Base-by-base conservation (phyloP, 306 rosid species). In the Cicer pinnatifidum region DNA sequence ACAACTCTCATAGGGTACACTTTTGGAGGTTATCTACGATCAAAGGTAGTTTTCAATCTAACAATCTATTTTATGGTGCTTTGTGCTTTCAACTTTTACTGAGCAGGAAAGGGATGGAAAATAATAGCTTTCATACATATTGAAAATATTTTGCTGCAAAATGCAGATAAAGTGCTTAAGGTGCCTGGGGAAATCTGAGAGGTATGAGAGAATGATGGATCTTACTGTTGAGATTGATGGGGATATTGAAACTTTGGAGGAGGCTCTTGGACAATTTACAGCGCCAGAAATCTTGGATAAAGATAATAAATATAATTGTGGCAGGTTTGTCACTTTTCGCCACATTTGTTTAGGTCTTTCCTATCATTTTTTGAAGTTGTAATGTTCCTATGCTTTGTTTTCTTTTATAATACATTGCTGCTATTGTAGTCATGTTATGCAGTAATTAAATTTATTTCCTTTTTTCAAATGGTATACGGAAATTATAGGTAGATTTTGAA, bases 171-270 rank as follows among this genome's bases (percentile, higher is more conserved):
- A 87, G 82, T 90, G 96, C 85, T 76, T 88, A 84, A 84, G 83
- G 82, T 90, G 96, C 86, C 75, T 78, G 59, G 91, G 85, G 9
- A 90, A 86, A 75, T 88, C 91, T 59, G 96, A 86, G 82, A 85
- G 62, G 76, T 81, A 75, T 45, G 96, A 90, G 82, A 81, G 83
- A 81, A 90, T 90, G 90, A 90, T 90, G 96, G 96, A 90, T 82
- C 91, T 90, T 41, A 85, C 91, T 54, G 93, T 90, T 66, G 96
- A 88, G 78, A 90, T 90, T 65, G 96, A 84, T 33, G 96, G 96
- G 56, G 80, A 87, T 76, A 90, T 90, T 83, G 92, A 87, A 75
- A 88, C 90, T 44, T 86, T 90, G 87, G 96, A 88, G 67, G 93
- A 88, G 82, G 96, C 96, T 81, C 93, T 90, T 81, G 77, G 89